phyloP scores from a whole-genome alignment of 345 rosid genomes.

The Pseudoturritis turrita region DNA sequence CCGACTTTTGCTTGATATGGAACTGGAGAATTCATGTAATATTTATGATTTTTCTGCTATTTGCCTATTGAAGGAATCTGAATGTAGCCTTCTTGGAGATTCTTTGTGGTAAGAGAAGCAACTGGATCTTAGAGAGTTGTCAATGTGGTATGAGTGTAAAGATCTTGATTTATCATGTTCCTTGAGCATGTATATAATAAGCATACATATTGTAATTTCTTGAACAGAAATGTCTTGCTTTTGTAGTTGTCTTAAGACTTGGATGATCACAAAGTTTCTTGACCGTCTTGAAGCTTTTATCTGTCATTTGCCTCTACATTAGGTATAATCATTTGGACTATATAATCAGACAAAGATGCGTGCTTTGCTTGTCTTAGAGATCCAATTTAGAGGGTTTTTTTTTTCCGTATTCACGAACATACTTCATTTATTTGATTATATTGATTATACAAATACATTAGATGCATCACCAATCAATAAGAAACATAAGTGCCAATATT shows the following conservation, averaged over 20 bases:
- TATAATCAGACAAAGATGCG: too few relatives aligned
- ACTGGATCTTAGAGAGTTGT: not conserved
- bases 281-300: not conserved
- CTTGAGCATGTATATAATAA: not conserved
- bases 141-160: not conserved
- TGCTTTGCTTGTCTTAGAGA: too few relatives aligned
- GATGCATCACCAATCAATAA: too few relatives aligned
- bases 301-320: not conserved
- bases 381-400: too few relatives aligned
- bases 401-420: too few relatives aligned
- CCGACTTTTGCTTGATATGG: not conserved
- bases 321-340: not conserved
- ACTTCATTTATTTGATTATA: too few relatives aligned
- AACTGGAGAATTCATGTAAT: not conserved
- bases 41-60: not conserved
- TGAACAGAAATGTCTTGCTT: too few relatives aligned
- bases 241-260: not conserved
- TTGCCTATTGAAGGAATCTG: conserved; percentile 5
- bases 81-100: conserved; percentile 6
- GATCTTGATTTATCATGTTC: conserved; percentile 1
- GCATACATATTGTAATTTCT: not conserved
- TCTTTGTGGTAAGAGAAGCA: conserved; percentile 8
- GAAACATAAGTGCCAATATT: too few relatives aligned
- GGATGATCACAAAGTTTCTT: not conserved
- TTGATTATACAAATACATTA: too few relatives aligned